phyloP scores from a whole-genome alignment of 78 protist genomes.

The Monocercomonoides exilis region DNA sequence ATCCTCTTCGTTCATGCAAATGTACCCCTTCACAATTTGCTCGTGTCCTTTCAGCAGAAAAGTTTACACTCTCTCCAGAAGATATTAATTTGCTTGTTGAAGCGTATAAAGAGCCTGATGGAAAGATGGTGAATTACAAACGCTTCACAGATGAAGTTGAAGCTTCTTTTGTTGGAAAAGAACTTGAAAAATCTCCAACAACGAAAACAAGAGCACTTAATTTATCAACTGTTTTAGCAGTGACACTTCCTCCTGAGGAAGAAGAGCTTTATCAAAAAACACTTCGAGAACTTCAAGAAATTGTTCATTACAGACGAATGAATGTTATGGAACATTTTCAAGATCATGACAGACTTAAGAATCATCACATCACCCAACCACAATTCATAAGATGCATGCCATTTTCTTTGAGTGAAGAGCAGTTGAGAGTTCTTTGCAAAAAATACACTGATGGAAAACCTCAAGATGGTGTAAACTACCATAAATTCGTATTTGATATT shows the following conservation, averaged over 20 bases:
- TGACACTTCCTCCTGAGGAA: not conserved
- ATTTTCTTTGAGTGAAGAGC: not conserved
- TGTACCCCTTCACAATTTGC: not conserved
- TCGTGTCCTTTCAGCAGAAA: not conserved
- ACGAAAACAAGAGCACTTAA: not conserved
- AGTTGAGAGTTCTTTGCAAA: not conserved
- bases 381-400: not conserved
- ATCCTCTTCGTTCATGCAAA: constrained; percentile 3
- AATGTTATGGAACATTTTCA: not conserved
- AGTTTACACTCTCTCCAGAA: not conserved
- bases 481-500: not conserved
- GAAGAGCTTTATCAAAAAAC: not conserved
- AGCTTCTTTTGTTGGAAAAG: not conserved
- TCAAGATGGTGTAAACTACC: constrained; percentile 3
- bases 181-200: not conserved
- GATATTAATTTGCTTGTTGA: not conserved
- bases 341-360: not conserved
- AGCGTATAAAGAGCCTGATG: not conserved
- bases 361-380: not conserved
- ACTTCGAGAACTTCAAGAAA: not conserved
- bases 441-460: not conserved
- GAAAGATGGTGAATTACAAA: not conserved
- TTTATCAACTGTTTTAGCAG: not conserved
- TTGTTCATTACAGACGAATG: not conserved
- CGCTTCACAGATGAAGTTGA: not conserved